Evolutionary conservation across 768 basidiomycete species (phyloP).

Genomic region (Lanmaoa rubissima): DNA sequence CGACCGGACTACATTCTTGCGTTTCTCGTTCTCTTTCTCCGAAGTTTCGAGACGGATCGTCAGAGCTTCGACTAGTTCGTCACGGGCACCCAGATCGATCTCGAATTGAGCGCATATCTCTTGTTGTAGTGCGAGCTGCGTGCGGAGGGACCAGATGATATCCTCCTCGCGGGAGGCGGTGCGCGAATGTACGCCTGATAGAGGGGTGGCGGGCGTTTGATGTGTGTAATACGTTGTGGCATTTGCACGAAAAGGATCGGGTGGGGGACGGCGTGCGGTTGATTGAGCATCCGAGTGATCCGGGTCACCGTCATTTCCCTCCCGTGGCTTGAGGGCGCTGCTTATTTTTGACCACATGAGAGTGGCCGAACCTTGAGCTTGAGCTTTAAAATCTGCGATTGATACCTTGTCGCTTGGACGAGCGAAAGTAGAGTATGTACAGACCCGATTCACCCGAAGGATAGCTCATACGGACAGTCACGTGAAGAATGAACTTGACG

Average conservation of each 20-base stretch:
- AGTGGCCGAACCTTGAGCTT: conserved; percentile 1
- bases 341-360: conserved; percentile 64
- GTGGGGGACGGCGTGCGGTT: conserved; percentile 42
- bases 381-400: background rate
- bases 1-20: conserved; percentile 48
- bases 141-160: conserved; percentile 68
- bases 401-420: background rate
- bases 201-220: conserved; percentile 66
- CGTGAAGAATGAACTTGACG: conserved; percentile 31
- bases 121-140: conserved; percentile 70
- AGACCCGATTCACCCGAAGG: background rate
- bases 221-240: conserved; percentile 78
- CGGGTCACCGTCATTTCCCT: conserved; percentile 21
- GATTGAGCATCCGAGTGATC: conserved; percentile 17
- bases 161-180: conserved; percentile 71
- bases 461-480: conserved; percentile 11
- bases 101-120: conserved; percentile 78
- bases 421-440: background rate
- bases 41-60: conserved; percentile 49
- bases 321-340: conserved; percentile 49
- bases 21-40: conserved; percentile 65
- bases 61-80: conserved; percentile 66
- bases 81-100: conserved; percentile 67
- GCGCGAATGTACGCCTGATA: conserved; percentile 49
- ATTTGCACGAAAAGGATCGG: conserved; percentile 73